Percentiles rank a stretch among this genome's conserved stretches.
Conservation (phyloP, 2,329 filamentous ascomycete genomes). For the Clathrospora elynae region DNA sequence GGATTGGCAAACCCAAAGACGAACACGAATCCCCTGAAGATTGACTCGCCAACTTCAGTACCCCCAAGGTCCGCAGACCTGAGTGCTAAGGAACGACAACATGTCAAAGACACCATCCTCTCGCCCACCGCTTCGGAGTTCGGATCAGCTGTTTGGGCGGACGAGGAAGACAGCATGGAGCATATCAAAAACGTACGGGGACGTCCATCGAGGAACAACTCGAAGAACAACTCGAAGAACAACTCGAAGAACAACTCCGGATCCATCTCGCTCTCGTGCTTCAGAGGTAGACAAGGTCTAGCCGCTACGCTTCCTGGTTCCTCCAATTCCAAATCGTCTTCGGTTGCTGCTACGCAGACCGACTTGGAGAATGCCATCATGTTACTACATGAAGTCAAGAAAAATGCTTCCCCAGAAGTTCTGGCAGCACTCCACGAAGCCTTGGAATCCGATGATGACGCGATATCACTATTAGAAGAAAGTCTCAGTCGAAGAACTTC, state of each 20-base stretch:
- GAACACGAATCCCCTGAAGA: conserved; percentile 39
- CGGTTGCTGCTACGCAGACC: conserved; percentile 42
- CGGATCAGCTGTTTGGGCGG: conserved; percentile 17
- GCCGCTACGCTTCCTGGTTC: conserved; percentile 30
- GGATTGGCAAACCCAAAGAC: conserved; percentile 46
- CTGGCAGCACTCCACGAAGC: conserved; percentile 51
- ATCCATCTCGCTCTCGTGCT: conserved; percentile 36
- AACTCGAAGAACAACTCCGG: conserved; percentile 23
- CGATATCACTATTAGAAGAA: conserved; percentile 16
- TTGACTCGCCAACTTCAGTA: conserved; percentile 29
- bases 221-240: conserved; percentile 35
- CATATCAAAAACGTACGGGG: conserved; percentile 33
- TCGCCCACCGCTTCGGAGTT: conserved; percentile 36
- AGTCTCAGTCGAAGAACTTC: conserved; percentile 30
- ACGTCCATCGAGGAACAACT: conserved; percentile 32
- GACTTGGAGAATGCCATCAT: conserved; percentile 54
- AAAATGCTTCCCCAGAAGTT: conserved; percentile 55
- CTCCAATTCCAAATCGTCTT: conserved; percentile 38
- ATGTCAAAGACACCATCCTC: conserved; percentile 37
- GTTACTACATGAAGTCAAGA: conserved; percentile 55
- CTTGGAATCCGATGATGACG: conserved; percentile 26
- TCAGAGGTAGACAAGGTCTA: conserved; percentile 29
- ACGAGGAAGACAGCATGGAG: conserved; percentile 27
- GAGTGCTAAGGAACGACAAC: conserved; percentile 35
- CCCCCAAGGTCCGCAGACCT: conserved; percentile 35